Base-by-base conservation (phyloP, 148 eudicot species). In the Heliamphora exappendiculata region DNA sequence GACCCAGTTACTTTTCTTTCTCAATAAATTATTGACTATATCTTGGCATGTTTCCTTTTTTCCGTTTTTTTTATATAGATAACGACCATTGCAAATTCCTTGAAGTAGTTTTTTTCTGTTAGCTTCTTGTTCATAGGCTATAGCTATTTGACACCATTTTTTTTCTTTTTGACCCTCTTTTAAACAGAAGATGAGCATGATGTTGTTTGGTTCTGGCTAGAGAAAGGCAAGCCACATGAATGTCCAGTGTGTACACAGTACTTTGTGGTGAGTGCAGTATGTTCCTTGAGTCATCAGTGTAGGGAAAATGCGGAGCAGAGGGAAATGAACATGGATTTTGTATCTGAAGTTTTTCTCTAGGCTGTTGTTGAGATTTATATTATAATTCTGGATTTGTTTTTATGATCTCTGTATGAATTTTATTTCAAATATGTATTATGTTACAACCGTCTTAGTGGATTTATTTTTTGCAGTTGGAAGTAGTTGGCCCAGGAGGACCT, bases 121-220 rank as follows among this genome's bases (percentile, higher is more conserved):
- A 17, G 20, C 29, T 47, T 31, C 5, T 44, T 62, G 42, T 17
- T 75, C n/a, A n/a, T n/a, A n/a, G n/a, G n/a, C n/a, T 62, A 54
- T 20, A 63, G 11, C 66, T 58, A 41, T 73, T 74, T 13, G 45
- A 19, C 13, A n/a, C 20, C 10, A 10, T 9, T 53, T 12, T 57
- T 62, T 13, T 68, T 33, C 29, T 28, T n/a, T n/a, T n/a, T n/a
- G n/a, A n/a, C n/a, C n/a, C 20, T 81, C 26, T 28, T 36, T 57
- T 69, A 64, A 78, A 82, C 85, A 93, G 97, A 93, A 86, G 95
- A 93, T 83, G 97, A 93, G 80, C 97, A 93, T 78, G 96, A 93
- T 82, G 96, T 91, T 72, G 93, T 91, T 44, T 93, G 98, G 98
- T 93, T 91, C 82, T 89, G 93, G 98, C 89, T 93, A 78, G 90